These are phyloP conservation scores for Alternaria sp. DNA, from an alignment of 2,329 filamentous ascomycete species.

Conservation along the genomic window DNA sequence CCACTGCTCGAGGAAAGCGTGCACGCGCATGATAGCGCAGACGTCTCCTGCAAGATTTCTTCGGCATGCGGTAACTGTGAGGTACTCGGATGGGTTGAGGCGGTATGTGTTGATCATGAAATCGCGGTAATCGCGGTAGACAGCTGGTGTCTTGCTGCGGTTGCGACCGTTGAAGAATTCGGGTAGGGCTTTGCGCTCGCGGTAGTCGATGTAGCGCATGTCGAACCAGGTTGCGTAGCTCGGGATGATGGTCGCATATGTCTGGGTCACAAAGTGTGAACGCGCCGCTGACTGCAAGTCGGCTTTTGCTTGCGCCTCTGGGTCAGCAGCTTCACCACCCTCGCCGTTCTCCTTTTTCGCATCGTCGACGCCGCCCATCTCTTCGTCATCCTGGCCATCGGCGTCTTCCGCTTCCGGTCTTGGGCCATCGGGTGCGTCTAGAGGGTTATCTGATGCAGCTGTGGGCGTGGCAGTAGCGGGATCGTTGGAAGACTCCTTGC, in stretches of 20 bases:
- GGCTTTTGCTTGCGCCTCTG: conserved; percentile 74
- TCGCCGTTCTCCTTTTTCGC: conserved; percentile 48
- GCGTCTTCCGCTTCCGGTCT: conserved; percentile 63
- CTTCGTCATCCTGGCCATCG: conserved; percentile 72
- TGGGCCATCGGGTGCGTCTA: conserved; percentile 71
- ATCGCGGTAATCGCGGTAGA: conserved; percentile 98
- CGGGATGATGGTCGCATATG: conserved; percentile 92
- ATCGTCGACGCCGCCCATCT: conserved; percentile 59
- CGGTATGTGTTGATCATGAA: conserved; percentile 99
- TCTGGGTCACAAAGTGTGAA: conserved; percentile 90
- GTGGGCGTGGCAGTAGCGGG: conserved; percentile 65
- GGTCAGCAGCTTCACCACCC: conserved; percentile 36
- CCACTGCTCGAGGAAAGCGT: conserved; percentile 98
- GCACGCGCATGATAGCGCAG: conserved; percentile 98
- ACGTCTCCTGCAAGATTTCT: conserved; percentile 96
- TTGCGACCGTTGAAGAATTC: conserved; percentile 99
- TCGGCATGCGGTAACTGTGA: conserved; percentile 94
- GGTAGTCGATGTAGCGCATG: conserved; percentile 88
- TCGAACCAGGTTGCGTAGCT: conserved; percentile 99
- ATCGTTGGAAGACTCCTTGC: conserved; percentile 58
- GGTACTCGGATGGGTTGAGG: conserved; percentile 91
- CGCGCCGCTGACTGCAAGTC: conserved; percentile 84
- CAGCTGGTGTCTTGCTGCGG: conserved; percentile 93
- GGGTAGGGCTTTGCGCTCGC: conserved; percentile 92
- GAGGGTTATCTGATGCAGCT: conserved; percentile 66